Conservation (phyloP, 2,329 filamentous ascomycete species). For the Aureobasidium pullulans region DNA sequence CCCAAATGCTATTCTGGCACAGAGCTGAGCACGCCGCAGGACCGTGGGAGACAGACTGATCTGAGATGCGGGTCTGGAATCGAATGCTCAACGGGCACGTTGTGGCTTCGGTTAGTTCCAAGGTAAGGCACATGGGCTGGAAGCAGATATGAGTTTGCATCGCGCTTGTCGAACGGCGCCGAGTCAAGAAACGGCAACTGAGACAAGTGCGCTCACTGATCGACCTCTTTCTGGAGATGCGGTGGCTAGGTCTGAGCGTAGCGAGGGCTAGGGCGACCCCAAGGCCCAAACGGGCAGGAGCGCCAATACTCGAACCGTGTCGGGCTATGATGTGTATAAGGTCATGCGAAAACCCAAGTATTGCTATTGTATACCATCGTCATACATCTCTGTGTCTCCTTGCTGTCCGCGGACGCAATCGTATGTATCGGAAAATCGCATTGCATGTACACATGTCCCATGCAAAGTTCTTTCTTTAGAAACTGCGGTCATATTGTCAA, state of each 20-base stretch:
- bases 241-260: conserved; percentile 4
- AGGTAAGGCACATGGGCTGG: not conserved
- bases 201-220: conserved; percentile 3
- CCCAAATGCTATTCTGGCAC: conserved; percentile 12
- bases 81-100: conserved; percentile 3
- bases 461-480: not conserved
- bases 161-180: conserved; percentile 10
- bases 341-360: not conserved
- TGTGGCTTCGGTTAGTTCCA: conserved; percentile 9
- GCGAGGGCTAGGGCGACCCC: not conserved
- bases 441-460: not conserved
- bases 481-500: not conserved
- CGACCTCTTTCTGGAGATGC: conserved; percentile 5
- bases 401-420: not conserved
- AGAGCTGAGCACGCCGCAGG: not conserved
- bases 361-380: not conserved
- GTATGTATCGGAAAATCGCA: not conserved
- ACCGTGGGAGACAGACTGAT: conserved; percentile 4
- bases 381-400: not conserved
- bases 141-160: conserved; percentile 8
- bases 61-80: conserved; percentile 12
- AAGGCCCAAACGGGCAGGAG: not conserved
- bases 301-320: not conserved
- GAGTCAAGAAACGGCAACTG: conserved; percentile 8
- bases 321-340: not conserved